Base-by-base conservation (phyloP, 2,329 filamentous ascomycete species). In the Bimuria novae-zelandiae region DNA sequence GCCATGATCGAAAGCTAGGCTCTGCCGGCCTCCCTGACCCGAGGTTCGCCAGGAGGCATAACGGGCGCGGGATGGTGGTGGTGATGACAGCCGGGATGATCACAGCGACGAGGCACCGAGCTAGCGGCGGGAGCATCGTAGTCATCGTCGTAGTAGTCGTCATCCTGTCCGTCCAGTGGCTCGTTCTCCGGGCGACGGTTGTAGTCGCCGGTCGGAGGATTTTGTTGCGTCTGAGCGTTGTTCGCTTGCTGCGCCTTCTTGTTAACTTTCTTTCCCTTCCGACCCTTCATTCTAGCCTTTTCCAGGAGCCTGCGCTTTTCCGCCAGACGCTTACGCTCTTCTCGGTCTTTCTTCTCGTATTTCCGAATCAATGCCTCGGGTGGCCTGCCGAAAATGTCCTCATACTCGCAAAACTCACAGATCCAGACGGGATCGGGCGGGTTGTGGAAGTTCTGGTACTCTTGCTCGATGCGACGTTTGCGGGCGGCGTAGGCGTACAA, bases 381-480 rank as follows among this genome's bases (percentile, higher is more conserved):
- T 2, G 89, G 89, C 47, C 82, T 82, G n/a, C 93, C 93, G 71
- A 96, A 97, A 44, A 99, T 97, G 47, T 86, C 85, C 75, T 97
- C 93, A 70, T 97, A 99, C 74, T 99, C 94, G 78, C 94, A 99
- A 71, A 97, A 97, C 68, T 97, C 90, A 76, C 94, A 99, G 41
- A 97, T 92, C 90, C 92, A 97, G 45, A 92, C 83, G 56, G 96
- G 90, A 60, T 90, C 88, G 0, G 89, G 89, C 1, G 89, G 88
- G 65, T 89, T 87, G 64, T 89, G 86, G 56, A 84, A 85, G 71
- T 94, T 95, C 51, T 84, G 82, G 59, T 89, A 88, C 64, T 89
- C 84, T 55, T 94, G 89, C 66, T 90, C 83, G 41, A 89, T 83
- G 54, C 88, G 88, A 6, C 94, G 88, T 60, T 91, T 85, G 21